phyloP scores from a whole-genome alignment of 2,329 filamentous ascomycete genomes.

The Stemphylium vesicarium region DNA sequence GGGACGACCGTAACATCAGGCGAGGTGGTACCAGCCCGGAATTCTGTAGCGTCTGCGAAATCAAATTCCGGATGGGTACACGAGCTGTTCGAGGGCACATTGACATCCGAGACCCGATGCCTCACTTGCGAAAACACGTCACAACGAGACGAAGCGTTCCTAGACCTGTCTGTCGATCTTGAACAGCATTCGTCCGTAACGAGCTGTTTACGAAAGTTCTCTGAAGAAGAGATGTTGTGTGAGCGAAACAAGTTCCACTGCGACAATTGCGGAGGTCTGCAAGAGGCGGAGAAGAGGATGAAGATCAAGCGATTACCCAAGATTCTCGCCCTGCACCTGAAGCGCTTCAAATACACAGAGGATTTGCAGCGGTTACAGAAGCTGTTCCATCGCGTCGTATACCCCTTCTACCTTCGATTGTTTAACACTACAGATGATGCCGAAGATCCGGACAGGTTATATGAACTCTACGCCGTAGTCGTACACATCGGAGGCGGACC shows the following conservation, averaged over 20 bases:
- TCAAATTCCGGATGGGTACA: conserved; percentile 78
- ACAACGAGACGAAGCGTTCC: conserved; percentile 91
- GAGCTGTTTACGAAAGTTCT: conserved; percentile 93
- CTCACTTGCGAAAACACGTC: conserved; percentile 95
- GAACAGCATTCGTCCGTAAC: conserved; percentile 96
- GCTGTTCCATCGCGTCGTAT: conserved; percentile 94
- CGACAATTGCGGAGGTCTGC: conserved; percentile 92
- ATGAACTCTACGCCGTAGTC: conserved; percentile 96
- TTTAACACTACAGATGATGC: conserved; percentile 98
- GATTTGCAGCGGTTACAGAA: conserved; percentile 93
- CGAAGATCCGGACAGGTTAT: conserved; percentile 88
- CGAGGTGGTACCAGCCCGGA: conserved; percentile 27
- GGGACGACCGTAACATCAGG: conserved; percentile 25
- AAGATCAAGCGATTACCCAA: conserved; percentile 95
- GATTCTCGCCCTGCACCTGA: conserved; percentile 89
- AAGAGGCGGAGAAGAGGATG: conserved; percentile 99
- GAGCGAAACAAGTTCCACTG: conserved; percentile 99
- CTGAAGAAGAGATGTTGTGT: conserved; percentile 95
- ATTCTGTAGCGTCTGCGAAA: conserved; percentile 25
- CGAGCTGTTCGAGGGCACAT: conserved; percentile 91
- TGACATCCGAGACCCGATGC: conserved; percentile 96
- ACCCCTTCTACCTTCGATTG: conserved; percentile 93
- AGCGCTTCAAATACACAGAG: conserved; percentile 98
- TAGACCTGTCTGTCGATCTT: conserved; percentile 94
- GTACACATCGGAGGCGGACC: conserved; percentile 97